Evolutionary conservation across 1,139 yeast genomes (phyloP).

Genomic region (Yamadazyma blattariae): DNA sequence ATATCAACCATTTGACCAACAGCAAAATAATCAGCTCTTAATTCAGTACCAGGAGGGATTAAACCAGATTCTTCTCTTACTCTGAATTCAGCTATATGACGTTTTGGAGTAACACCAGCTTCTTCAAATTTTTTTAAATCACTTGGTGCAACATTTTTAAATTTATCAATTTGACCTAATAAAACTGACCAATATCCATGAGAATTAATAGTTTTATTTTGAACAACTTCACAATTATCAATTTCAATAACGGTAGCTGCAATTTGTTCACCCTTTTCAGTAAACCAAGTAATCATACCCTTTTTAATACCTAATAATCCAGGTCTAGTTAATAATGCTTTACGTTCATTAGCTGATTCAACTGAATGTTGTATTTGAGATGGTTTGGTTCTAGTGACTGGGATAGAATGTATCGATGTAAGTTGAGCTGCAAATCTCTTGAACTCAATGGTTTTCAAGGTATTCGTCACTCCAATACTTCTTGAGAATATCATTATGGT

Average conservation of each 20-base stretch:
- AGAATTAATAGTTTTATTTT: slow-evolving; percentile 61
- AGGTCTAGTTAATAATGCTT: slow-evolving; percentile 68
- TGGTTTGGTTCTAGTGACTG: slow-evolving; percentile 42
- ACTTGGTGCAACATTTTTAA: slow-evolving; percentile 61
- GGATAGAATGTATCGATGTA: slow-evolving; percentile 52
- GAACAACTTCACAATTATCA: slow-evolving; percentile 82
- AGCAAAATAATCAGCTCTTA: slow-evolving; percentile 80
- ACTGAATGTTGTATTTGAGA: slow-evolving; percentile 53
- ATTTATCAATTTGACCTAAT: slow-evolving; percentile 78
- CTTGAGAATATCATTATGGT: slow-evolving; percentile 2
- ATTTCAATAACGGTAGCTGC: slow-evolving; percentile 88
- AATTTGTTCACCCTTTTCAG: slow-evolving; percentile 60
- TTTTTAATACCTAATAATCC: slow-evolving; percentile 81
- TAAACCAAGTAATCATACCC: slow-evolving; percentile 89
- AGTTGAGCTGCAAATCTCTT: slow-evolving; percentile 46
- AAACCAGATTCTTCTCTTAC: slow-evolving; percentile 65
- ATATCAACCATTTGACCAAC: slow-evolving; percentile 84
- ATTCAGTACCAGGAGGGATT: slow-evolving; percentile 72
- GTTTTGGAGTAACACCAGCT: slow-evolving; percentile 85
- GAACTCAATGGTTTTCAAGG: slow-evolving; percentile 4
- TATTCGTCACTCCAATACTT: slow-evolving; percentile 1
- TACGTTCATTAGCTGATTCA: slow-evolving; percentile 59
- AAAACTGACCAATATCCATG: slow-evolving; percentile 87
- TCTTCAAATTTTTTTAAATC: slow-evolving; percentile 76
- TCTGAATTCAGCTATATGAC: slow-evolving; percentile 71